phyloP scores from a whole-genome alignment of 345 rosid species.

The Hibiscus syriacus region DNA sequence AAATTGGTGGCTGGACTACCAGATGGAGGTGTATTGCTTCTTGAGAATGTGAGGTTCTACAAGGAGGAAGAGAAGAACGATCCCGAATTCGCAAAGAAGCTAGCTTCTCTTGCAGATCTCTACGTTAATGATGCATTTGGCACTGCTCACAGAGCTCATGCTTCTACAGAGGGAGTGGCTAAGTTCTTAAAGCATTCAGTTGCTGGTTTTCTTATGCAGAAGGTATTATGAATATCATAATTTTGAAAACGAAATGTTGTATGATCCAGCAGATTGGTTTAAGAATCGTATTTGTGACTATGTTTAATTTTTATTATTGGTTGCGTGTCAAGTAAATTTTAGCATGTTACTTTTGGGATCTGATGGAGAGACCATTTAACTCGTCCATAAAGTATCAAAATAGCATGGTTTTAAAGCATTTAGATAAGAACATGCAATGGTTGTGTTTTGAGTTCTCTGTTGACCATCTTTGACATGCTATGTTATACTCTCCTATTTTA shows the following conservation, averaged over 20 bases:
- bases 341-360: background rate
- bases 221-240: slow-evolving; percentile 31
- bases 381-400: background rate
- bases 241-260: background rate
- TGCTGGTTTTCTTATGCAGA: slow-evolving; percentile 95
- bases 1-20: slow-evolving; percentile 59
- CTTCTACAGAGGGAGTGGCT: slow-evolving; percentile 88
- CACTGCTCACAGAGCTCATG: slow-evolving; percentile 90
- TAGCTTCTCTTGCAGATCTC: slow-evolving; percentile 77
- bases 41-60: slow-evolving; percentile 87
- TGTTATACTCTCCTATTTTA: slow-evolving; percentile 19
- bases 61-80: slow-evolving; percentile 97
- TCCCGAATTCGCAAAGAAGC: slow-evolving; percentile 89
- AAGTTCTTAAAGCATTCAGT: slow-evolving; percentile 85
- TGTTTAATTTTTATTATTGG: background rate
- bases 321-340: background rate
- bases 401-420: background rate
- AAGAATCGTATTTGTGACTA: background rate
- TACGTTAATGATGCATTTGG: slow-evolving; percentile 94
- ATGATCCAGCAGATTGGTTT: background rate
- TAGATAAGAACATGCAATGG: background rate
- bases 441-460: background rate
- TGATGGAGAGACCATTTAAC: background rate
- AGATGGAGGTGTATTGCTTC: slow-evolving; percentile 72
- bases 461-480: background rate